Evolutionary conservation across 208 protist genomes (phyloP).

Genomic region (Lotmaria passim): DNA sequence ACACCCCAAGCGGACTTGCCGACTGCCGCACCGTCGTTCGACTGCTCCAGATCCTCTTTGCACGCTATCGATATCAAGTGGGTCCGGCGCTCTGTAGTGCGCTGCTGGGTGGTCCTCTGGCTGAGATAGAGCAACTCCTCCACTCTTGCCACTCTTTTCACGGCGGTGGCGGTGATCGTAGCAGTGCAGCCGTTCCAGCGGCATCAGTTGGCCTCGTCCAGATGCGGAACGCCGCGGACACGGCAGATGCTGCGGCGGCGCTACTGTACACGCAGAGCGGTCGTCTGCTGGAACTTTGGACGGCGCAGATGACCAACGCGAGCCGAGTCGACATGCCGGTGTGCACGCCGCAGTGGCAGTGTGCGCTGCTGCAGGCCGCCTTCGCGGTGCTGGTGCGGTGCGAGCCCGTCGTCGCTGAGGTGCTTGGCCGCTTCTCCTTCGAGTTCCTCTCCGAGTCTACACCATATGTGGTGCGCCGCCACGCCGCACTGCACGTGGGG

Average conservation of each 20-base stretch:
- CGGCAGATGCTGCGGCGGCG: slow-evolving; percentile 22
- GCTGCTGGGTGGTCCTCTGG: slow-evolving; percentile 14
- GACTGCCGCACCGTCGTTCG: slow-evolving; percentile 29
- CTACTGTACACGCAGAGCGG: slow-evolving; percentile 31
- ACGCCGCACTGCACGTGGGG: slow-evolving; percentile 64
- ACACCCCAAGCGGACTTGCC: not conserved
- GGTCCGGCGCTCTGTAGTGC: slow-evolving; percentile 21
- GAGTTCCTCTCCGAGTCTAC: slow-evolving; percentile 51
- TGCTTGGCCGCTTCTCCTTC: slow-evolving; percentile 72
- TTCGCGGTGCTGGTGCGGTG: slow-evolving; percentile 47
- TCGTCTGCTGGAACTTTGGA: slow-evolving; percentile 34
- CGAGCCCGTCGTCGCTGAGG: slow-evolving; percentile 48
- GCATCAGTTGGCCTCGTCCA: slow-evolving; percentile 5
- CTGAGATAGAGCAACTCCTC: slow-evolving; percentile 9
- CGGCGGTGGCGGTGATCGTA: not conserved
- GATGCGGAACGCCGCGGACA: not conserved
- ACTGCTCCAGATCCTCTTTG: slow-evolving; percentile 36
- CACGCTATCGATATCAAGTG: slow-evolving; percentile 22
- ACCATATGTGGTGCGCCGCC: slow-evolving; percentile 52
- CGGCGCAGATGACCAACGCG: slow-evolving; percentile 31
- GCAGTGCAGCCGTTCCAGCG: not conserved
- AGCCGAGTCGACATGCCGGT: slow-evolving; percentile 34
- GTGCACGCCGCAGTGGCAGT: slow-evolving; percentile 30
- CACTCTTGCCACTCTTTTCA: not conserved
- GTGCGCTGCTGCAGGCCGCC: slow-evolving; percentile 31